Evolutionary conservation across 2,329 filamentous ascomycete genomes (phyloP).

Genomic region (Penicillium sp.): DNA sequence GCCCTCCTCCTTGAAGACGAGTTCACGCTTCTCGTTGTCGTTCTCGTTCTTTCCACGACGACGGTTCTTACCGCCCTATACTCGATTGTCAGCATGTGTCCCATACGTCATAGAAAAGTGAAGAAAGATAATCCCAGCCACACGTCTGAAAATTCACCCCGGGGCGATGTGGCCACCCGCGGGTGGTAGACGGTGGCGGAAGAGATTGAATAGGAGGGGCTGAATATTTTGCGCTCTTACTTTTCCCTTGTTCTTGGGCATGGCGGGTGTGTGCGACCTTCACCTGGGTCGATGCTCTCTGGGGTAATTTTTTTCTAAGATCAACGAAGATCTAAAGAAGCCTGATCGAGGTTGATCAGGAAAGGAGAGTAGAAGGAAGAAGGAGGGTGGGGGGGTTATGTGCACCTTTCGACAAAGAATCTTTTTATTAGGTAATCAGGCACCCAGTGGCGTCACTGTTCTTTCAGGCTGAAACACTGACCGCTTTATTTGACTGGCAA

Average conservation of each 20-base stretch:
- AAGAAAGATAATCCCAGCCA: neutral
- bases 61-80: constrained; percentile 94
- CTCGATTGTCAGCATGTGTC: constrained; percentile 30
- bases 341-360: constrained; percentile 13
- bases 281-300: constrained; percentile 25
- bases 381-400: constrained; percentile 19
- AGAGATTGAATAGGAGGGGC: constrained; percentile 26
- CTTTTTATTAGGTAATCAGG: constrained; percentile 27
- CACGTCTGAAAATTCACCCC: neutral
- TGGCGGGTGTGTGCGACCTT: constrained; percentile 51
- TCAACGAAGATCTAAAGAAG: constrained; percentile 19
- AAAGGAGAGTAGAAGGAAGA: constrained; percentile 15
- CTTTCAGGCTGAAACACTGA: constrained; percentile 1
- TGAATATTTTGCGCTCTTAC: constrained; percentile 55
- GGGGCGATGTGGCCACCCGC: constrained; percentile 1
- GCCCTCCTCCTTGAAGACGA: constrained; percentile 98
- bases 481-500: constrained; percentile 9
- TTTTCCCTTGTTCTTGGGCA: constrained; percentile 99
- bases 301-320: constrained; percentile 14
- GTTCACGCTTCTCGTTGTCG: constrained; percentile 98
- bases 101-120: constrained; percentile 1
- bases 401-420: constrained; percentile 18
- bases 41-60: constrained; percentile 99
- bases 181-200: constrained; percentile 15
- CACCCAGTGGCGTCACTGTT: constrained; percentile 17